These are phyloP conservation scores for Wickerhamomyces chambardii DNA, from an alignment of 805 yeast genomes.

Conservation along the genomic window DNA sequence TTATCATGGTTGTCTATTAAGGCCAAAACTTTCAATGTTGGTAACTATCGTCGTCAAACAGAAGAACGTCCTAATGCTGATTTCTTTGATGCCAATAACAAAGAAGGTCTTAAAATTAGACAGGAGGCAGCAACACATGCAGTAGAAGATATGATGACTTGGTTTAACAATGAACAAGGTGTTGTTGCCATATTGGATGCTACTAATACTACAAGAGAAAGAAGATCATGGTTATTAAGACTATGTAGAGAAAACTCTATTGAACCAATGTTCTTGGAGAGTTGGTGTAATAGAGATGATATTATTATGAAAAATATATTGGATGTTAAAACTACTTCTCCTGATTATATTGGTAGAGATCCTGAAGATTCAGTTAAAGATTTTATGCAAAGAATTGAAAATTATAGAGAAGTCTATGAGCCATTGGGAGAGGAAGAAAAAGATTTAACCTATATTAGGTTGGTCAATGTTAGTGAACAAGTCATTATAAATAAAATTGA, in stretches of 20 bases:
- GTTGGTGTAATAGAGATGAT: constrained; percentile 80
- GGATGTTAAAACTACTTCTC: constrained; percentile 83
- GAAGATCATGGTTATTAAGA: constrained; percentile 57
- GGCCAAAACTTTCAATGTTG: constrained; percentile 85
- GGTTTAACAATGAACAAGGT: constrained; percentile 78
- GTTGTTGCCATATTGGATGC: constrained; percentile 94
- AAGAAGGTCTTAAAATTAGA: constrained; percentile 54
- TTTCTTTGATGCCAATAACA: constrained; percentile 64
- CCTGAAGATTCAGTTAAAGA: constrained; percentile 68
- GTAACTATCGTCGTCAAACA: constrained; percentile 65
- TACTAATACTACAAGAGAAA: constrained; percentile 71
- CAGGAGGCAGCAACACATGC: constrained; percentile 66
- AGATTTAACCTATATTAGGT: constrained; percentile 74
- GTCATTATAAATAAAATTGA: constrained; percentile 83
- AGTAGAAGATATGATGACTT: constrained; percentile 68
- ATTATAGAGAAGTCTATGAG: constrained; percentile 70
- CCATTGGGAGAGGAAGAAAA: constrained; percentile 57
- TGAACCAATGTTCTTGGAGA: constrained; percentile 88
- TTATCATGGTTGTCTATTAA: constrained; percentile 86
- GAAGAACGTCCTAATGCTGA: constrained; percentile 64
- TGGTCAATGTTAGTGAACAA: constrained; percentile 82
- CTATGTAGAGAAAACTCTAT: constrained; percentile 57
- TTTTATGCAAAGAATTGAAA: constrained; percentile 61
- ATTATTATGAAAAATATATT: constrained; percentile 69
- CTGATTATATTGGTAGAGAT: constrained; percentile 65